Conservation (phyloP, 805 yeast genomes). For the Yarrowia hollandica region DNA sequence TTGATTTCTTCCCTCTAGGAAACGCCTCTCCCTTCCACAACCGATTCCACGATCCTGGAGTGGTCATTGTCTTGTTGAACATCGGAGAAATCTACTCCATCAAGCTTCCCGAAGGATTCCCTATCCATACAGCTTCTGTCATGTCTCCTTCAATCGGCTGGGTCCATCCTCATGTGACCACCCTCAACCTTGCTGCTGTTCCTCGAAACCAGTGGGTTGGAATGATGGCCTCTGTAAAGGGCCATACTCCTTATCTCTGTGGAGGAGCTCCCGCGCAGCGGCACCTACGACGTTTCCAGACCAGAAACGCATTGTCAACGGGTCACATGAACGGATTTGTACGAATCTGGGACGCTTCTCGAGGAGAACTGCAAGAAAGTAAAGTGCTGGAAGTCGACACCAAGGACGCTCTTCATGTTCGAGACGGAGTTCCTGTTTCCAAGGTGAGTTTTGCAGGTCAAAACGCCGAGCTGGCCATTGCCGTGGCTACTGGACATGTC, state of each 20-base stretch:
- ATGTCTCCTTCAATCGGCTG: constrained; percentile 81
- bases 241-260: constrained; percentile 51
- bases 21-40: constrained; percentile 70
- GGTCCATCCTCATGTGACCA: constrained; percentile 70
- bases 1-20: constrained; percentile 56
- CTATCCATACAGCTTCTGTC: constrained; percentile 54
- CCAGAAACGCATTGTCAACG: constrained; percentile 63
- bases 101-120: constrained; percentile 56
- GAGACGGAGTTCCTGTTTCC: constrained; percentile 49
- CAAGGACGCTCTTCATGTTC: constrained; percentile 47
- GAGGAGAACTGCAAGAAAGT: constrained; percentile 64
- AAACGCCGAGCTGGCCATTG: constrained; percentile 71
- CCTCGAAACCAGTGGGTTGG: constrained; percentile 75
- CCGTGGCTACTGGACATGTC: constrained; percentile 69
- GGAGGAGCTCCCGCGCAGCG: constrained; percentile 78
- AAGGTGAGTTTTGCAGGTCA: constrained; percentile 74
- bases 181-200: constrained; percentile 55
- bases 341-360: constrained; percentile 78
- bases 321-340: constrained; percentile 85
- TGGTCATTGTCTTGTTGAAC: constrained; percentile 57
- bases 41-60: constrained; percentile 76
- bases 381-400: constrained; percentile 62
- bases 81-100: constrained; percentile 67
- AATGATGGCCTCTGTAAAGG: constrained; percentile 54
- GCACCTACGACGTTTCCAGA: constrained; percentile 50